Conservation (phyloP, 2,329 filamentous ascomycete genomes). For the Penicillium sp. region DNA sequence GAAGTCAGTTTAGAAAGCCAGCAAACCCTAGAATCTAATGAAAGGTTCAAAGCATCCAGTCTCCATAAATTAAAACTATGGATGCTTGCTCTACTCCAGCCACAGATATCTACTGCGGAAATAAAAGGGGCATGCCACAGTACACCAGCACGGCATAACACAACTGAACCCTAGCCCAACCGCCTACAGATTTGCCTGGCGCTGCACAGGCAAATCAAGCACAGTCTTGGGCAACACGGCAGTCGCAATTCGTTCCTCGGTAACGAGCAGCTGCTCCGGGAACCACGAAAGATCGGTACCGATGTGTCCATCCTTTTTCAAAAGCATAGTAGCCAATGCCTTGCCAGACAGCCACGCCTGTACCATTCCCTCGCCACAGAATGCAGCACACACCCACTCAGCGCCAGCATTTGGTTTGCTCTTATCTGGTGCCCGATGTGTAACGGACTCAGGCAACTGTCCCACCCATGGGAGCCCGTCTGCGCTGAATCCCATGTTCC, state of each 20-base stretch:
- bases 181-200: slow-evolving; percentile 9
- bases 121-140: neutral
- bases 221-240: slow-evolving; percentile 14
- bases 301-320: slow-evolving; percentile 14
- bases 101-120: neutral
- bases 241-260: slow-evolving; percentile 21
- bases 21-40: neutral
- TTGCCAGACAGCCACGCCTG: slow-evolving; percentile 31
- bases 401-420: slow-evolving; percentile 2
- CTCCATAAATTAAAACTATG: neutral
- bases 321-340: slow-evolving; percentile 27
- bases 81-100: neutral
- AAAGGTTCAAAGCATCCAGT: neutral
- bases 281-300: slow-evolving; percentile 27
- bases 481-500: slow-evolving; percentile 51
- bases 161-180: neutral
- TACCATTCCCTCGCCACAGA: slow-evolving; percentile 35
- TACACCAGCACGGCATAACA: neutral
- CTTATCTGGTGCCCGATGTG: slow-evolving; percentile 1
- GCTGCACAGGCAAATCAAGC: neutral
- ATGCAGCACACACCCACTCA: slow-evolving; percentile 32
- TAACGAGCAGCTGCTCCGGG: slow-evolving; percentile 29
- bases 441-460: slow-evolving; percentile 18
- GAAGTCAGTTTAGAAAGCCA: neutral
- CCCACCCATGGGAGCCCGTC: slow-evolving; percentile 57